These are phyloP conservation scores for Scenedesmus sp. DNA, from an alignment of 163 green algal species.

Conservation along the genomic window DNA sequence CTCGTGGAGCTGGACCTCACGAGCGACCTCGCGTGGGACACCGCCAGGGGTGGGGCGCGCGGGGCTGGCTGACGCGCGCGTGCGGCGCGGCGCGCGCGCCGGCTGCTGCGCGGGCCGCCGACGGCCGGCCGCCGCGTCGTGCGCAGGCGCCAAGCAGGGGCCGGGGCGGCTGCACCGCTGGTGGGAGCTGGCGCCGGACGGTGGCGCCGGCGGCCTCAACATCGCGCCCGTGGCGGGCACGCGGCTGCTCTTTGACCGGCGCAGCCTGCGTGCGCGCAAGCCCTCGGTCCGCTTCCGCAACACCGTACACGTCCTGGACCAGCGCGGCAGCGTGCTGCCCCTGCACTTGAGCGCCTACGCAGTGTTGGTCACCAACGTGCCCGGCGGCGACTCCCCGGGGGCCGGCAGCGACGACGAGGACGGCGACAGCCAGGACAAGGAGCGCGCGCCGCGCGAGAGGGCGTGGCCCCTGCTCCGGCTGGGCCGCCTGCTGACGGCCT, in stretches of 20 bases:
- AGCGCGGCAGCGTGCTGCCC: not conserved
- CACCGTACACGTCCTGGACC: slow-evolving; percentile 30
- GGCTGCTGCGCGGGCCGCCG: too few species aligned
- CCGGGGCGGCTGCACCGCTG: slow-evolving; percentile 24
- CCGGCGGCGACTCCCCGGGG: too few species aligned
- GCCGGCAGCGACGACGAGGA: slow-evolving; percentile 8
- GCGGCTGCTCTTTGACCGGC: slow-evolving; percentile 39
- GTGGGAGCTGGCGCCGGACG: slow-evolving; percentile 35
- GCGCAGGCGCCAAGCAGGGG: not conserved
- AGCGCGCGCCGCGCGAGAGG: not conserved
- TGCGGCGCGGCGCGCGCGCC: too few species aligned
- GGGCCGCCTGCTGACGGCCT: not conserved
- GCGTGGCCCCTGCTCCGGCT: not conserved
- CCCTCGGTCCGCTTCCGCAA: slow-evolving; percentile 46
- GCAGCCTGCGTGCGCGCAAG: slow-evolving; percentile 40
- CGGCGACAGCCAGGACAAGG: not conserved
- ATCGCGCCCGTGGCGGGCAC: slow-evolving; percentile 34
- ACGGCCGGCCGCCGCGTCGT: not conserved
- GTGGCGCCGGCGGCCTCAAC: slow-evolving; percentile 3
- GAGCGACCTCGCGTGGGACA: slow-evolving; percentile 30
- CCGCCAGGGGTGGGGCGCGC: not conserved
- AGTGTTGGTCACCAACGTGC: slow-evolving; percentile 45
- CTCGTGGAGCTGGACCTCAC: slow-evolving; percentile 32
- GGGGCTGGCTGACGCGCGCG: not conserved
- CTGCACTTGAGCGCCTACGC: slow-evolving; percentile 43